A percentile compares a stretch with the other conserved stretches of the same genome.
These are phyloP conservation scores for Microsporum canis DNA, from an alignment of 2,329 filamentous ascomycete genomes.

Conservation along the genomic window DNA sequence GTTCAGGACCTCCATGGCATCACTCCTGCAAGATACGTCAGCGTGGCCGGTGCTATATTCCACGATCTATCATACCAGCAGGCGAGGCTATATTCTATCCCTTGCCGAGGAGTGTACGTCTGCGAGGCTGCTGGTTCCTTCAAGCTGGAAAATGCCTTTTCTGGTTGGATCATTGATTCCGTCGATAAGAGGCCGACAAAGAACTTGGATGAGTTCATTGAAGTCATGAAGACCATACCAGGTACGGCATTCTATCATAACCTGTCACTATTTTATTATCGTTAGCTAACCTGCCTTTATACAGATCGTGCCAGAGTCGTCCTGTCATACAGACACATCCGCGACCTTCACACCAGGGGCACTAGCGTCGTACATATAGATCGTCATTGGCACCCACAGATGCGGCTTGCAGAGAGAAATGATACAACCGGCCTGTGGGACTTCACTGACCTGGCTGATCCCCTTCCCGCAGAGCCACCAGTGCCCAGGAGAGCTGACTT, in stretches of 20 bases:
- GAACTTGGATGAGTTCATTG: constrained; percentile 75
- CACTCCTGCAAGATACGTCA: constrained; percentile 90
- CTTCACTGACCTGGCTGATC: constrained; percentile 71
- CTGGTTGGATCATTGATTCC: constrained; percentile 86
- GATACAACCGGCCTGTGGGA: constrained; percentile 89
- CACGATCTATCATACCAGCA: constrained; percentile 96
- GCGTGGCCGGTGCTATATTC: constrained; percentile 87
- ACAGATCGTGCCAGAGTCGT: constrained; percentile 66
- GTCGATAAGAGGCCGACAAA: constrained; percentile 86
- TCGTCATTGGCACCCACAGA: constrained; percentile 90
- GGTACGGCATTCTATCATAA: constrained; percentile 34
- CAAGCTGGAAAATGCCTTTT: constrained; percentile 80
- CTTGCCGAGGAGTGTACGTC: constrained; percentile 83
- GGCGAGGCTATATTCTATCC: constrained; percentile 86
- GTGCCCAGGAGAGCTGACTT: constrained; percentile 74
- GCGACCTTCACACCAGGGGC: constrained; percentile 87
- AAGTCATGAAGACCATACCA: constrained; percentile 80
- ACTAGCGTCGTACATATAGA: constrained; percentile 89
- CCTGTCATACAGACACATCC: constrained; percentile 87
- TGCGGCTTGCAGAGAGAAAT: constrained; percentile 84
- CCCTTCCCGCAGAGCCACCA: constrained; percentile 62
- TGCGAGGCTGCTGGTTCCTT: constrained; percentile 94
- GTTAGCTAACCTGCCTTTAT: not conserved
- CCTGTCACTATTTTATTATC: not conserved
- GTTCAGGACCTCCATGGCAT: constrained; percentile 89